Conservation (phyloP, 2,329 filamentous ascomycete species). For the Neoarthrinium moseri region DNA sequence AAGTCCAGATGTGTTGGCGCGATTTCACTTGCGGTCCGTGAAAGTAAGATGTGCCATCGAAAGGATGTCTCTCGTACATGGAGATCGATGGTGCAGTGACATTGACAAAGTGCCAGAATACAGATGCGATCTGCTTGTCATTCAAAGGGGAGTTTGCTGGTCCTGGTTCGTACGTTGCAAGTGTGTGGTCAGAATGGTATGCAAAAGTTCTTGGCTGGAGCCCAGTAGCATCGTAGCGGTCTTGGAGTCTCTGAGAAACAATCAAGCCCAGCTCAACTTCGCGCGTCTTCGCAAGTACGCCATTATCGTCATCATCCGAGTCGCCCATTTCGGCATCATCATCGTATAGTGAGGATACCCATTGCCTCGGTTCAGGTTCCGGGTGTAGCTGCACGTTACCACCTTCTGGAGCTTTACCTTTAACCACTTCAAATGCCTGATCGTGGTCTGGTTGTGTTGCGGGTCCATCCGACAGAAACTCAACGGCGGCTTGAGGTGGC, state of each 20-base stretch:
- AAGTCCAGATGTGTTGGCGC: slow-evolving; percentile 64
- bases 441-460: neutral
- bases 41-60: slow-evolving; percentile 68
- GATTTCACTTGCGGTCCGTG: slow-evolving; percentile 58
- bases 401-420: too few relatives aligned
- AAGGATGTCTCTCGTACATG: slow-evolving; percentile 79
- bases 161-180: slow-evolving; percentile 67
- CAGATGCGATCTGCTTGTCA: slow-evolving; percentile 74
- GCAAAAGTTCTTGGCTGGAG: slow-evolving; percentile 50
- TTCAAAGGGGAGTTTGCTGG: slow-evolving; percentile 70
- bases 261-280: slow-evolving; percentile 38
- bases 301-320: slow-evolving; percentile 59
- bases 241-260: slow-evolving; percentile 34
- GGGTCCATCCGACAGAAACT: neutral
- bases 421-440: neutral
- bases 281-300: slow-evolving; percentile 25
- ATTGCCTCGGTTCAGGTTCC: too few relatives aligned
- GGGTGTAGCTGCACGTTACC: too few relatives aligned
- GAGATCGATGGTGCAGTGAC: slow-evolving; percentile 85
- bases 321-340: slow-evolving; percentile 63
- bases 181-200: slow-evolving; percentile 44
- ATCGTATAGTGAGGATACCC: too few relatives aligned
- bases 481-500: neutral
- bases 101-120: slow-evolving; percentile 91
- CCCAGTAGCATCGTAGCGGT: slow-evolving; percentile 38